A percentile compares a stretch with the other conserved stretches of the same genome.
These are phyloP conservation scores for Hygrocybe punicea DNA, from an alignment of 768 basidiomycete species.

Conservation along the genomic window DNA sequence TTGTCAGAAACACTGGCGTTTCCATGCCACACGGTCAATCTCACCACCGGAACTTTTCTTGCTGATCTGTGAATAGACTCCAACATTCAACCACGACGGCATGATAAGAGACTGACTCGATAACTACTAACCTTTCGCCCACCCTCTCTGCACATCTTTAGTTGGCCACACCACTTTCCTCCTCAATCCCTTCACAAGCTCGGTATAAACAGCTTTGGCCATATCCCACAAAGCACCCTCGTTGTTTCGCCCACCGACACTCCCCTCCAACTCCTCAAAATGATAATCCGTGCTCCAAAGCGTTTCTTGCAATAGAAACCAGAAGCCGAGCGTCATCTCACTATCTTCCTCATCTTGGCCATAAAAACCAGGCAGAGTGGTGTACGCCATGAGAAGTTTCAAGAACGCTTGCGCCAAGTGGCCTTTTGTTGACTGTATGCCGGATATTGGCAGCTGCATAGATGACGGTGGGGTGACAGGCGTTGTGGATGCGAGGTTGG, in stretches of 20 bases:
- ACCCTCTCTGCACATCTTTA: conserved; percentile 35
- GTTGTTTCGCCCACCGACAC: conserved; percentile 24
- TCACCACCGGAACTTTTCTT: conserved; percentile 76
- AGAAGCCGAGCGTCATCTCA: conserved; percentile 82
- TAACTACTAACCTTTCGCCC: conserved; percentile 62
- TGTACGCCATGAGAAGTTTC: conserved; percentile 66
- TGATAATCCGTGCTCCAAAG: conserved; percentile 68
- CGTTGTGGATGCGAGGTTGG: conserved; percentile 53
- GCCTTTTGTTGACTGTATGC: conserved; percentile 32
- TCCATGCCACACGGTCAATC: conserved; percentile 21
- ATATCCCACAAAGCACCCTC: conserved; percentile 46
- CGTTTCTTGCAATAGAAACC: conserved; percentile 89
- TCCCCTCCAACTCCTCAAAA: conserved; percentile 28
- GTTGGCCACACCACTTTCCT: conserved; percentile 73
- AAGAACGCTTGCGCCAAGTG: conserved; percentile 69
- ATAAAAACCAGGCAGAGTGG: conserved; percentile 68
- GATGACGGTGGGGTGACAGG: conserved; percentile 30
- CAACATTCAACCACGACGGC: conserved; percentile 10
- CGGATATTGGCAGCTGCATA: conserved; percentile 13
- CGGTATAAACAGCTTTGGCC: conserved; percentile 74
- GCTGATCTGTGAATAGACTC: conserved; percentile 58
- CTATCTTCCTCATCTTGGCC: conserved; percentile 85
- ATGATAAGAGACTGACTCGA: background rate
- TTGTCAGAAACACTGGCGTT: background rate
- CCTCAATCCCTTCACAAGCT: conserved; percentile 68